Base-by-base conservation (phyloP, 225 moss, liverwort and hornwort genomes). In the Anthoceros angustus region DNA sequence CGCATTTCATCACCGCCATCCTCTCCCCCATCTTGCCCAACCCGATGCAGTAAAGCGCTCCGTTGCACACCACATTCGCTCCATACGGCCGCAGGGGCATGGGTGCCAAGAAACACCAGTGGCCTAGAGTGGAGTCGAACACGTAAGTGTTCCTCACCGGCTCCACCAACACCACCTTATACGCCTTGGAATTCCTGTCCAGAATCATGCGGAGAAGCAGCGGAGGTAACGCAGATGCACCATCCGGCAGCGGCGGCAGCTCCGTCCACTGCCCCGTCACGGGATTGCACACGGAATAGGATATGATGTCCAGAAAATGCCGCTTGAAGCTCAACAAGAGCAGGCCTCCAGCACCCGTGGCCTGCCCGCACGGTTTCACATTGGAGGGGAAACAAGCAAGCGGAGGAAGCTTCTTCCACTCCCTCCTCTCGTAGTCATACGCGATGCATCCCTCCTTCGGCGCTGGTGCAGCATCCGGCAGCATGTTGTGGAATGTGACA, bases 151-250 rank as follows among this genome's bases (percentile, higher is more conserved):
- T 55, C 2, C 55, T 15, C 55, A 55, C 55, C n/a, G 55, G 55
- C 55, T 55, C 55, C 55, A 55, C 55, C 55, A 55, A 23, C 55
- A 55, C 55, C 55, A 55, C 55, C 55, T 55, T 55, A 23, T 55
- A 55, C 10, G 55, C 18, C 14, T 55, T 55, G 55, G 16, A 18
- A 20, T 20, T 23, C 7, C 55, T 55, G 14, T 55, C 55, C 55
- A 55, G 5, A 23, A 55, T 15, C 55, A 55, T 55, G 10, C 55
- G 55, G 5, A 55, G 55, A 18, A 55, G 10, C 55, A 55, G 55
- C 1, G 55, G 55, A 7, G 18, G n/a, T 23, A 55, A 20, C 10
- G 55, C 55, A 8, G 55, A 55, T 23, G 55, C 55, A 23, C 55
- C 7, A 23, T 55, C 55, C n/a, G 55, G 55, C 55, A 55, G 55